Conservation (phyloP, 176 grass and related monocot genomes). For the Oryza brachyantha region DNA sequence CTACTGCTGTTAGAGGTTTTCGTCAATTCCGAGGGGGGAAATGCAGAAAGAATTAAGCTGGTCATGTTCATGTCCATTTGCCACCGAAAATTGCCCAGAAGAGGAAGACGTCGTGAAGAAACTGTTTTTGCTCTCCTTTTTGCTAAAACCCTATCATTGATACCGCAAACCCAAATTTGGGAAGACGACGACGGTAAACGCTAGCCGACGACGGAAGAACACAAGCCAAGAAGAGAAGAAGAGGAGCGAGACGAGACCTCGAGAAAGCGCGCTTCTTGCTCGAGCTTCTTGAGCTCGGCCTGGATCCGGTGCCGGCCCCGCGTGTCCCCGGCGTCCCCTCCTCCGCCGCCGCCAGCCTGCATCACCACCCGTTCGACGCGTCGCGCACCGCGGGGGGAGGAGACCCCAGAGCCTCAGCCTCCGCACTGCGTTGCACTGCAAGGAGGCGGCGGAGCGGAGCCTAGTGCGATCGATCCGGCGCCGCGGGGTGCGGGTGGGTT, state of each 20-base stretch:
- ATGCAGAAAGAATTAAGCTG: background rate
- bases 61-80: background rate
- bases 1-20: background rate
- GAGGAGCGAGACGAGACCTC: constrained; percentile 31
- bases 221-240: background rate
- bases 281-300: constrained; percentile 70
- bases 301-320: constrained; percentile 63
- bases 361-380: constrained; percentile 6
- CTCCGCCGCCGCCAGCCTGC: constrained; percentile 28
- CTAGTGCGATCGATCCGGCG: constrained; percentile 4
- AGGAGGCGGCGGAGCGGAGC: no score
- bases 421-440: no score
- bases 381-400: background rate
- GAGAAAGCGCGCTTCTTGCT: constrained; percentile 59
- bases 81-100: background rate
- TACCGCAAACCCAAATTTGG: background rate
- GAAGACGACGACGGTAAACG: background rate
- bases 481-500: constrained; percentile 19
- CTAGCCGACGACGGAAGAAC: background rate
- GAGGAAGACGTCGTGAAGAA: background rate
- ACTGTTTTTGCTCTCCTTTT: background rate
- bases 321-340: constrained; percentile 29
- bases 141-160: background rate
- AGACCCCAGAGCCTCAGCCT: no score
- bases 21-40: background rate